phyloP scores from a whole-genome alignment of 495 filamentous ascomycete species.

The Lepraria neglecta region DNA sequence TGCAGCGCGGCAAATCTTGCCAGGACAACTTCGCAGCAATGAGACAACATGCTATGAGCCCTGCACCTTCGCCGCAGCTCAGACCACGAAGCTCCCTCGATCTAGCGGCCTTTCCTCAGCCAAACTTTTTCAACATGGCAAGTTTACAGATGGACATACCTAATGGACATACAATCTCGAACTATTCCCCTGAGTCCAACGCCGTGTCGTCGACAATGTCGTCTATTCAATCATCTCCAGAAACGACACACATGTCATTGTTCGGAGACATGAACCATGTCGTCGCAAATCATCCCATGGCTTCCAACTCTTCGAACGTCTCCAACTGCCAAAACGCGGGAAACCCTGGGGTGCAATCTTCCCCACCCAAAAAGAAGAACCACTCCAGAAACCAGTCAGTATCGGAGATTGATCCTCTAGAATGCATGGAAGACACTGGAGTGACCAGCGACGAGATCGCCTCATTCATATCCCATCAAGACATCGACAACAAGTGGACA shows the following conservation, averaged over 20 bases:
- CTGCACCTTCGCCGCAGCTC: slow-evolving; percentile 46
- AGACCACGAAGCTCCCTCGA: slow-evolving; percentile 35
- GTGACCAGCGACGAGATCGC: slow-evolving; percentile 83
- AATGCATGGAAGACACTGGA: slow-evolving; percentile 61
- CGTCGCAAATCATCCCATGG: not conserved
- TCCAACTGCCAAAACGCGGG: slow-evolving; percentile 13
- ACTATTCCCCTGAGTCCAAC: slow-evolving; percentile 37
- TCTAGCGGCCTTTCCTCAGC: slow-evolving; percentile 43
- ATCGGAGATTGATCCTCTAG: slow-evolving; percentile 43
- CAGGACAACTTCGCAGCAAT: slow-evolving; percentile 35
- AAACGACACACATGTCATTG: slow-evolving; percentile 42
- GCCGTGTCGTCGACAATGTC: slow-evolving; percentile 40
- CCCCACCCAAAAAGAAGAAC: slow-evolving; percentile 33
- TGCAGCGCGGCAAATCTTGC: slow-evolving; percentile 45
- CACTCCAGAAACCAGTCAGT: slow-evolving; percentile 39
- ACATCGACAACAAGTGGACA: slow-evolving; percentile 70
- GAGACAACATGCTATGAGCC: slow-evolving; percentile 30
- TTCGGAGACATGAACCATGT: slow-evolving; percentile 24
- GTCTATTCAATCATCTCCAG: slow-evolving; percentile 44
- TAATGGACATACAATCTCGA: slow-evolving; percentile 40
- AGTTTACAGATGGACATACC: slow-evolving; percentile 47
- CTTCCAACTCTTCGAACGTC: slow-evolving; percentile 16
- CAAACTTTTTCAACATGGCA: slow-evolving; percentile 51
- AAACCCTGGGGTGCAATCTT: slow-evolving; percentile 22
- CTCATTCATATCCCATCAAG: slow-evolving; percentile 67